A percentile compares a stretch with the other conserved stretches of the same genome.
Evolutionary conservation across 352 stramenopile genomes (phyloP).

Genomic region (Phytophthora meadii): DNA sequence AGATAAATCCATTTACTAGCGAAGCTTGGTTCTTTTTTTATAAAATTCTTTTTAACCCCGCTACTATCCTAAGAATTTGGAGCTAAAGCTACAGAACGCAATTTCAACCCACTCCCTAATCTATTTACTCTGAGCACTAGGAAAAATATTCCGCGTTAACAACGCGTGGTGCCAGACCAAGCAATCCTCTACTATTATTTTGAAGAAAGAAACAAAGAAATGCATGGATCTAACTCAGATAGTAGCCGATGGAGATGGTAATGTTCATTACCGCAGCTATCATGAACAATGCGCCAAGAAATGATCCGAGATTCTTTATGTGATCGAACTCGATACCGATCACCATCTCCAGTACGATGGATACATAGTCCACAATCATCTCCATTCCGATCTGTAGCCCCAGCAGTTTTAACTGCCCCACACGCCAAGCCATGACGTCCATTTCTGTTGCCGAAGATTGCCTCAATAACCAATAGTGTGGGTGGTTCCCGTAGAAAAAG

Average conservation of each 20-base stretch:
- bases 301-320: constrained; percentile 20
- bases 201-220: too few relatives aligned
- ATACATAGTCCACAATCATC: constrained; percentile 26
- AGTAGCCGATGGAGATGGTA: constrained; percentile 30
- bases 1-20: too few relatives aligned
- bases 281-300: constrained; percentile 25
- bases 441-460: constrained; percentile 3
- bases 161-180: too few relatives aligned
- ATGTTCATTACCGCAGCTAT: constrained; percentile 34
- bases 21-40: too few relatives aligned
- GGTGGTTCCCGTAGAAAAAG: constrained; percentile 37
- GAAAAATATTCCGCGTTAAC: too few relatives aligned
- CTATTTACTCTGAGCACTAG: too few relatives aligned
- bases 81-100: too few relatives aligned
- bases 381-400: constrained; percentile 17
- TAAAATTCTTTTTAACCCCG: too few relatives aligned
- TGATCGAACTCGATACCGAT: constrained; percentile 22
- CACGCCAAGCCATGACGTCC: background rate
- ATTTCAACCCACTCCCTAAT: too few relatives aligned
- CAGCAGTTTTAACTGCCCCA: constrained; percentile 8
- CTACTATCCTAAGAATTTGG: too few relatives aligned
- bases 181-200: too few relatives aligned
- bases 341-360: constrained; percentile 22
- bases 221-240: constrained; percentile 12
- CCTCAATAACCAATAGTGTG: constrained; percentile 22